These are phyloP conservation scores for Citrus inodora DNA, from an alignment of 345 rosid species.

Conservation along the genomic window DNA sequence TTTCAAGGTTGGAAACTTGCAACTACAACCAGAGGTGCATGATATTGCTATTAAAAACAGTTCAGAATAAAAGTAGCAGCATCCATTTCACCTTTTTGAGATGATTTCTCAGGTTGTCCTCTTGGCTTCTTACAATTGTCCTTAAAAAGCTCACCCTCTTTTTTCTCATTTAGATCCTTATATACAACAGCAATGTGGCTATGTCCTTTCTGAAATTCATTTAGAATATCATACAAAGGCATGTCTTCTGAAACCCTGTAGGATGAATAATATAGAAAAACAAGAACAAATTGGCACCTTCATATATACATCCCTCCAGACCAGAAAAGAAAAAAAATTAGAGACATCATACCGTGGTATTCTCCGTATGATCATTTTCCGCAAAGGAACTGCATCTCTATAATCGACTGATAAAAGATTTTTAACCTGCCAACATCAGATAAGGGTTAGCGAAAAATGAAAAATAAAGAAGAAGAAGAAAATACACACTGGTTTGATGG, in stretches of 20 bases:
- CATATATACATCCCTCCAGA: not conserved
- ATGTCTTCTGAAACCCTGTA: constrained; percentile 77
- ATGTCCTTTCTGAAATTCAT: constrained; percentile 96
- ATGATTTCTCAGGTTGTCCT: constrained; percentile 32
- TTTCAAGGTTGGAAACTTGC: not conserved
- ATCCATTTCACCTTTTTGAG: constrained; percentile 39
- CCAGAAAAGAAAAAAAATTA: not conserved
- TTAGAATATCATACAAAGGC: constrained; percentile 90
- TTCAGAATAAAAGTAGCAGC: not conserved
- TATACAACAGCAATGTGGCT: constrained; percentile 95
- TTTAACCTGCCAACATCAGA: constrained; percentile 54
- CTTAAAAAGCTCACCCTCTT: constrained; percentile 41
- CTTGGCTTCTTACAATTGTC: constrained; percentile 58
- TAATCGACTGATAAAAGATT: constrained; percentile 82
- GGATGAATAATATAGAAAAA: constrained; percentile 12
- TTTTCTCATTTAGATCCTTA: constrained; percentile 51
- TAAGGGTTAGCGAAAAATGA: not conserved
- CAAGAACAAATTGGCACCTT: constrained; percentile 3
- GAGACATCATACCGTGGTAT: constrained; percentile 62
- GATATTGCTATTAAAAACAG: not conserved
- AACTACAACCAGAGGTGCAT: constrained; percentile 1
- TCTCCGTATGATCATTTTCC: constrained; percentile 84
- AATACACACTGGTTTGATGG: not conserved
- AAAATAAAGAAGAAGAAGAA: not conserved
- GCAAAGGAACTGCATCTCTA: constrained; percentile 65